Conservation (phyloP, 768 basidiomycete genomes). For the Lyophyllum semitale region DNA sequence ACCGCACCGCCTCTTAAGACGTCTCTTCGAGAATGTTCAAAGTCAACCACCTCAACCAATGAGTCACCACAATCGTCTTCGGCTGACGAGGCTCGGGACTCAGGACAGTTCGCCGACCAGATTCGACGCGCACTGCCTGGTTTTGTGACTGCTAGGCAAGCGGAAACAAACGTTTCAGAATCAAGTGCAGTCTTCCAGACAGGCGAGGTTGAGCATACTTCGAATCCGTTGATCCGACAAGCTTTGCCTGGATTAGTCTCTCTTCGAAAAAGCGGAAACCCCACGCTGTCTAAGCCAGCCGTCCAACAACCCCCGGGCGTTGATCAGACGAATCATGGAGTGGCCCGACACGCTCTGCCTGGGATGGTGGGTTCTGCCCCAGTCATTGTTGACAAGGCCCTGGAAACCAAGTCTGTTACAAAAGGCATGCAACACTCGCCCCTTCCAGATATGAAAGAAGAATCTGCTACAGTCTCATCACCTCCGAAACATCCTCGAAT, state of each 20-base stretch:
- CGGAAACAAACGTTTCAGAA: not conserved
- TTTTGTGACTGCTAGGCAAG: not conserved
- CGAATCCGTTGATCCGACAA: conserved; percentile 3
- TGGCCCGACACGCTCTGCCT: conserved; percentile 4
- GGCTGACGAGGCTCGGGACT: not conserved
- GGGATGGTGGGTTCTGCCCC: not conserved
- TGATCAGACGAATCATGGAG: not conserved
- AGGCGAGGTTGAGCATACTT: not conserved
- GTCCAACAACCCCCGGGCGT: not conserved
- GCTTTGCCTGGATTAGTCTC: conserved; percentile 12
- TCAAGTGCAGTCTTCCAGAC: not conserved
- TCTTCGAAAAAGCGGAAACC: not conserved
- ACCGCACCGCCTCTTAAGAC: not conserved
- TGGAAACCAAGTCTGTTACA: not conserved
- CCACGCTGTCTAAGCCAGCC: not conserved
- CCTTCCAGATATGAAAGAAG: conserved; percentile 19
- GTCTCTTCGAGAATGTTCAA: not conserved
- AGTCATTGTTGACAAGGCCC: not conserved
- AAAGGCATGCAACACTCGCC: conserved; percentile 1
- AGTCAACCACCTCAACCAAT: not conserved
- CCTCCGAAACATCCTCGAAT: conserved; percentile 54
- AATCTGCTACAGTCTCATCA: conserved; percentile 23
- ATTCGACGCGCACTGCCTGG: not conserved
- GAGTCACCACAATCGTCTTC: not conserved
- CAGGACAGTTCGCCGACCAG: not conserved